A percentile compares a stretch with the other conserved stretches of the same genome.
These are phyloP conservation scores for Ophiostoma quercus DNA, from an alignment of 2,329 filamentous ascomycete species.

Conservation along the genomic window DNA sequence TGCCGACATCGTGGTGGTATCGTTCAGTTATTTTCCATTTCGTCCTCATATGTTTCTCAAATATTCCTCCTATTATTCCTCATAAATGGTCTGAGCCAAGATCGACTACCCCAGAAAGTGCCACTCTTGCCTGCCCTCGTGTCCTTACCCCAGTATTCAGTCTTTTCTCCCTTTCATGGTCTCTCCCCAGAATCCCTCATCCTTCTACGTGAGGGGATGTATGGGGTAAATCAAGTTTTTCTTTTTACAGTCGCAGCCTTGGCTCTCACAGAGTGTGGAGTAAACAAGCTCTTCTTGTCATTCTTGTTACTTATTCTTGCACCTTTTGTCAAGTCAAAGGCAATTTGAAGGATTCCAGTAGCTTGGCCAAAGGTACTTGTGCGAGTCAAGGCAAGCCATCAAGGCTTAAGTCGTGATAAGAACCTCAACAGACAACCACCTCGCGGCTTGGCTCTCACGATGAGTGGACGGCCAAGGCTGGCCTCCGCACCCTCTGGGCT, in stretches of 20 bases:
- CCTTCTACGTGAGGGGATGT: background rate
- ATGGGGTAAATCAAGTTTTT: background rate
- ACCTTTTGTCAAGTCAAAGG: background rate
- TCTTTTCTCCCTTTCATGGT: background rate
- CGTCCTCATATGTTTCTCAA: background rate
- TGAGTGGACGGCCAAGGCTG: background rate
- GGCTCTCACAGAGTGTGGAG: background rate
- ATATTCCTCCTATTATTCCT: too few species aligned
- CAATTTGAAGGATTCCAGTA: background rate
- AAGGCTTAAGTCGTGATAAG: background rate
- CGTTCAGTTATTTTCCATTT: background rate
- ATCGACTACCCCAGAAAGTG: constrained; percentile 3
- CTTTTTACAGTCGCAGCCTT: background rate
- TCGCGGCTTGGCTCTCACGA: background rate
- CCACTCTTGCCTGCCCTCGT: background rate
- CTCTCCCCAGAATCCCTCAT: background rate
- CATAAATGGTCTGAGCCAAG: constrained; percentile 3
- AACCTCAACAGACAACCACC: background rate
- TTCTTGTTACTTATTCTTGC: background rate
- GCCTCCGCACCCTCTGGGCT: background rate
- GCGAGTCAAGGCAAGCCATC: background rate
- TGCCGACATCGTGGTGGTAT: background rate
- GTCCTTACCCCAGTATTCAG: background rate
- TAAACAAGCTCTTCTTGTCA: background rate
- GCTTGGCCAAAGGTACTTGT: background rate